These are phyloP conservation scores for Agrocybe pediades DNA, from an alignment of 768 basidiomycete species.

Conservation along the genomic window DNA sequence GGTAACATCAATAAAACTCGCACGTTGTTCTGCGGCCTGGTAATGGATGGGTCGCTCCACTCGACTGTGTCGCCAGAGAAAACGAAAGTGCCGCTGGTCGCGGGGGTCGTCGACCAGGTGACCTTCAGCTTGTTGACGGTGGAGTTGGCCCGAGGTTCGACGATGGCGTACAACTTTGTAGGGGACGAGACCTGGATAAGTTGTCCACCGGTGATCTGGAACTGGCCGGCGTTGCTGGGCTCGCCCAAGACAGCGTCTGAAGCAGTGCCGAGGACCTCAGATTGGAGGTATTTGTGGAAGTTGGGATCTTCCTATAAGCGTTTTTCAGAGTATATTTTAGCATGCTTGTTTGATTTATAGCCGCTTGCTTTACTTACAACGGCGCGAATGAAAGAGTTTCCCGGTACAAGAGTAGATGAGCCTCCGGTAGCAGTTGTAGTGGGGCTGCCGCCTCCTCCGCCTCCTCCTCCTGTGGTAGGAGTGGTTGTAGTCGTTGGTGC, in stretches of 20 bases:
- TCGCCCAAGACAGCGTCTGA: slow-evolving; percentile 53
- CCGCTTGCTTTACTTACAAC: slow-evolving; percentile 38
- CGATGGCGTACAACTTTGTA: slow-evolving; percentile 48
- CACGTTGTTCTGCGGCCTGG: slow-evolving; percentile 54
- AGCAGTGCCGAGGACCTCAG: slow-evolving; percentile 43
- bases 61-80: slow-evolving; percentile 62
- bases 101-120: slow-evolving; percentile 48
- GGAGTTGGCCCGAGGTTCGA: slow-evolving; percentile 46
- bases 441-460: slow-evolving; percentile 21
- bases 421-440: slow-evolving; percentile 34
- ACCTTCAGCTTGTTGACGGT: slow-evolving; percentile 50
- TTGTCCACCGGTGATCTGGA: slow-evolving; percentile 57
- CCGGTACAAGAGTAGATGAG: slow-evolving; percentile 46
- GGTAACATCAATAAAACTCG: slow-evolving; percentile 16
- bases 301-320: slow-evolving; percentile 18
- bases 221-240: slow-evolving; percentile 54
- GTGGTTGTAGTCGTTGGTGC: slow-evolving; percentile 12
- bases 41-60: slow-evolving; percentile 53
- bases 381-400: slow-evolving; percentile 58
- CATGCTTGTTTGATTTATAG: neutral
- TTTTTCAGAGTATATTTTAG: neutral
- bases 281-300: slow-evolving; percentile 47
- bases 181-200: slow-evolving; percentile 51
- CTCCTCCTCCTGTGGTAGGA: slow-evolving; percentile 13
- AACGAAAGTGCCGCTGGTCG: slow-evolving; percentile 49